These are phyloP conservation scores for Cytospora schulzeri DNA, from an alignment of 2,329 filamentous ascomycete species.

Conservation along the genomic window DNA sequence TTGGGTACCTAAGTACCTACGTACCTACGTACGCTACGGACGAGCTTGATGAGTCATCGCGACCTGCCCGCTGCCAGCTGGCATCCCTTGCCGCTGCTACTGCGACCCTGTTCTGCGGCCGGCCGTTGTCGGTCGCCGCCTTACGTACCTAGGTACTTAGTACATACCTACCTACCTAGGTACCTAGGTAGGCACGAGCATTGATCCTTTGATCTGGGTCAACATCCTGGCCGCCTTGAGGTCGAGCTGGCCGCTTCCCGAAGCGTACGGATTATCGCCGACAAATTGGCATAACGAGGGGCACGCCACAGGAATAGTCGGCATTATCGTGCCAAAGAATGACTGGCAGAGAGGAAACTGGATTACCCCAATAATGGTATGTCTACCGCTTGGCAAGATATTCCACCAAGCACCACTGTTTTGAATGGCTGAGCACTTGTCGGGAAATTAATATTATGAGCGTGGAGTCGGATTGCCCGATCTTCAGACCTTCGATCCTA, in stretches of 20 bases:
- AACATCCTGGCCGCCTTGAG: neutral
- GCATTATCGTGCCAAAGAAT: conserved; percentile 1
- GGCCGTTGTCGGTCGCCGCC: neutral
- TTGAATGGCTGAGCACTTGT: neutral
- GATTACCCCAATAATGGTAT: too few relatives aligned
- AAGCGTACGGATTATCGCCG: neutral
- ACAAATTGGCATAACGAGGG: neutral
- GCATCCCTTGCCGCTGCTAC: conserved; percentile 6
- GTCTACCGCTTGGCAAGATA: too few relatives aligned
- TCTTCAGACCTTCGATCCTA: neutral
- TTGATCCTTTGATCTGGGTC: neutral
- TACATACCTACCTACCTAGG: neutral
- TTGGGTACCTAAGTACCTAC: neutral
- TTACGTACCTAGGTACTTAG: neutral
- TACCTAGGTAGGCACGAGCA: conserved; percentile 5
- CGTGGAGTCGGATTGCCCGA: neutral
- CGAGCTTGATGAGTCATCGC: conserved; percentile 8
- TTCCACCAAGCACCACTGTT: too few relatives aligned
- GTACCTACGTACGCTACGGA: neutral
- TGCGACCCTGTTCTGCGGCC: conserved; percentile 5
- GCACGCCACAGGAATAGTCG: neutral
- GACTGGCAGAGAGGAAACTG: too few relatives aligned
- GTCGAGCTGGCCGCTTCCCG: neutral
- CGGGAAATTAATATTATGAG: neutral
- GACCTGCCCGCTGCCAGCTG: neutral